Evolutionary conservation across 169 alveolate genomes (phyloP), one percentile per base, ranked within the genome.

Genomic region (Eimeria falciformis): DNA sequence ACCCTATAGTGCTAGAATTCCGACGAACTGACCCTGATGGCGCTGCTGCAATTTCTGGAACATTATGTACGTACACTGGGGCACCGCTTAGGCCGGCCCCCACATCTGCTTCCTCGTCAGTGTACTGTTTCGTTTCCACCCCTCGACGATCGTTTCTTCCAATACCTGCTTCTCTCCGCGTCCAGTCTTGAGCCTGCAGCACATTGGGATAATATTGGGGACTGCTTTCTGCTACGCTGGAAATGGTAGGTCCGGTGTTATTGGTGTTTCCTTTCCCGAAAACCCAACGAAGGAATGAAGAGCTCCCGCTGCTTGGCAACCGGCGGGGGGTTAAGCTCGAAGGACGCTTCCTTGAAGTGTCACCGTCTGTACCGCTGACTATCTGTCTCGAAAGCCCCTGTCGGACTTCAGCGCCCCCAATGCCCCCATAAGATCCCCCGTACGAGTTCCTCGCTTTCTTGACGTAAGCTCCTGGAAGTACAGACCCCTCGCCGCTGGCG

Each of bases 281-380:
- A 43, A 79, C 88, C 88, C 88, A 53, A 9, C 88, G 88, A 40
- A 79, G 53, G 33, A 79, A 17, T n/a, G 88, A 79, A 2, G 88
- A 79, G 12, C 88, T 79, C 71, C 88, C 88, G 33, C 88, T 79
- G 55, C 88, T 79, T 14, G 88, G 88, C 2, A 79, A 58, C 21
- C 88, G 88, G 9, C 88, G 88, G 33, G 88, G 88, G 7, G 46
- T 71, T 4, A 21, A 18, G 33, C 40, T 23, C 33, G 88, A 79
- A 27, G 53, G 53, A 6, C 71, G 88, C 37, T 71, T 29, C 45
- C 50, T 58, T 18, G 53, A 27, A 53, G 27, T 23, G 3, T 79
- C 88, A 0, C 46, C 88, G 3, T 79, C 88, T 1, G 55, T 71
- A 21, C 56, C 18, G 17, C 88, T 53, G 17, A 50, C 88, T 29